Percentiles rank a stretch among this genome's conserved stretches.
Conservation (phyloP, 805 yeast species). For the Pichia scutulata region DNA sequence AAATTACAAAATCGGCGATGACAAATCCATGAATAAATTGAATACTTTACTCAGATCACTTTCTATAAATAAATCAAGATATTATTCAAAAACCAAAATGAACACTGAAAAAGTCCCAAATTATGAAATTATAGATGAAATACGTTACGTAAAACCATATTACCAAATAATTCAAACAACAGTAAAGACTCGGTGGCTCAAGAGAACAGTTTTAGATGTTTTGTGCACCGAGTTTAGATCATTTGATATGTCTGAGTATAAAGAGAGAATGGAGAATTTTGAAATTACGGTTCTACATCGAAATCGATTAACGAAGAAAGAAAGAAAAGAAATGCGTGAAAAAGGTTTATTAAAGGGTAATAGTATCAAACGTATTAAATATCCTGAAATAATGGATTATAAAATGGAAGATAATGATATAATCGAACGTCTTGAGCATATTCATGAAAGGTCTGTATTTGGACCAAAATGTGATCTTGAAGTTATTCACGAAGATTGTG, state of each 20-base stretch:
- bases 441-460: conserved; percentile 23
- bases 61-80: background rate
- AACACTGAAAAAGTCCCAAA: conserved; percentile 8
- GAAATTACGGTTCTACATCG: conserved; percentile 16
- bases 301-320: conserved; percentile 14
- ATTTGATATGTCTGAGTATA: conserved; percentile 19
- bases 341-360: background rate
- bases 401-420: conserved; percentile 23
- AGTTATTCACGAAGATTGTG: conserved; percentile 22
- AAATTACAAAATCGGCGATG: background rate
- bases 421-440: conserved; percentile 21
- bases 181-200: conserved; percentile 40
- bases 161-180: conserved; percentile 29
- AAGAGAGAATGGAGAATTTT: conserved; percentile 12
- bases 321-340: conserved; percentile 4
- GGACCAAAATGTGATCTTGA: conserved; percentile 3
- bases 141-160: conserved; percentile 36
- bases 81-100: background rate
- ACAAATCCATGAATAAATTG: background rate
- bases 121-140: conserved; percentile 25
- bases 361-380: background rate
- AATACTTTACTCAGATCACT: background rate
- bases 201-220: conserved; percentile 31
- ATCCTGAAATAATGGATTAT: conserved; percentile 17
- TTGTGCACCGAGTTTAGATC: conserved; percentile 33